Evolutionary conservation across 2,329 filamentous ascomycete species (phyloP), one percentile per base, ranked within the genome.

Genomic region (Tolypocladium endophyticum): DNA sequence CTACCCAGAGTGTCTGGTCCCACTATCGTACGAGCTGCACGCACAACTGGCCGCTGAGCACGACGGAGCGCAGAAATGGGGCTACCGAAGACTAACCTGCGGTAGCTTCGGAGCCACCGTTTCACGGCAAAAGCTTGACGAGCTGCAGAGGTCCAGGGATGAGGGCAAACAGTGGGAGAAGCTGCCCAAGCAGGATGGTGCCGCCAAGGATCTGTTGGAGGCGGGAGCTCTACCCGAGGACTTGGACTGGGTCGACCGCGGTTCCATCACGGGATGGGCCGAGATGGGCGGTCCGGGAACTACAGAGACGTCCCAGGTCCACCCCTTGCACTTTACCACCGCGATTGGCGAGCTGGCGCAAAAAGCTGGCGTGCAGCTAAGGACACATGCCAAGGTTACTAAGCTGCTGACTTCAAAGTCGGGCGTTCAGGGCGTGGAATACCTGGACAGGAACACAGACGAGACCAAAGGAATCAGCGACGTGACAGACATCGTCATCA

Each of bases 321-420:
- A 99, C 68, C 94, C 94, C 0, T 89, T 87, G 62, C 86, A 91
- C 53, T 97, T 99, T 70, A 97, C 94, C 0, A 93, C 85, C 0
- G 81, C 86, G 20, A 95, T 97, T 73, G 90, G 89, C 5, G 78
- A 84, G 50, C 79, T 97, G 16, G 92, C 93, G 0, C 76, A 82
- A 59, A 83, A 89, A 57, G 81, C 80, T 33, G 89, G 89, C 2
- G 85, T 82, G 64, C 82, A 87, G 28, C 80, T 97, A 58, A 78
- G 84, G 36, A 79, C 87, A 52, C 86, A 87, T 12, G 81, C 84
- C 1, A 76, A 78, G 61, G 92, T 92, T 3, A 90, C 84, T 3
- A 77, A 76, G 20, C 88, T 97, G 62, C 80, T 82, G 56, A 80
- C 83, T 11, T 71, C 74, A 6, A 71, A 77, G 36, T 73, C 78